Evolutionary conservation across 2,329 filamentous ascomycete genomes (phyloP), one percentile per base, ranked within the genome.

Genomic region (Byssochlamys sp.): DNA sequence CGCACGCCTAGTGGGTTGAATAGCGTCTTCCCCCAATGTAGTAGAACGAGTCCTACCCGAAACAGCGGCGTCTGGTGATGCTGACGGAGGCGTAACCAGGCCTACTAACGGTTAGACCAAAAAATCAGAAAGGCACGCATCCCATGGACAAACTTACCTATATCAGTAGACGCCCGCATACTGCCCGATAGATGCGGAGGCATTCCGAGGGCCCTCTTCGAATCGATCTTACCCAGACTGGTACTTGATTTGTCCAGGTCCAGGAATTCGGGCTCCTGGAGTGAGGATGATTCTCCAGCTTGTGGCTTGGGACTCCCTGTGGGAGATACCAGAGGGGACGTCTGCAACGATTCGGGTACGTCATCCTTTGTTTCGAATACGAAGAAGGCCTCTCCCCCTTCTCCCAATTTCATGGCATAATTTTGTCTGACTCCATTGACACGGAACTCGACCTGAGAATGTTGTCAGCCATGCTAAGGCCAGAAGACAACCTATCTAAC

Each of bases 351-450:
- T 71, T 89, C 88, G n/a, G 94, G 94, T 59, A 99, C 94, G 67
- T 85, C 87, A 65, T 92, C 90, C 55, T 87, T 88, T 7, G 94
- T 99, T 77, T 97, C 91, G 69, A 99, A 97, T 62, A 99, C 91
- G 74, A 99, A 99, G 77, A 99, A 99, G 27, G 94, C 94, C 77
- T 99, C 94, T 63, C 94, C 94, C 55, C 90, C 94, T 71, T 99
- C 94, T 51, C 94, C 94, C 24, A 99, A 82, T 77, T 99, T 99
- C 94, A 99, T 99, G 52, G 94, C 86, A 78, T 95, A 96, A 64
- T 94, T 82, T 72, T 96, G 91, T 75, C 94, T 95, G 60, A 83
- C 77, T 68, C 89, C 88, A 80, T 99, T 99, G 81, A 99, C 91
- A 66, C 83, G 84, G 77, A 99, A 99, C 75, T 97, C 91, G 68